phyloP scores from a whole-genome alignment of 108 stramenopile genomes.

The Seminavis robusta region DNA sequence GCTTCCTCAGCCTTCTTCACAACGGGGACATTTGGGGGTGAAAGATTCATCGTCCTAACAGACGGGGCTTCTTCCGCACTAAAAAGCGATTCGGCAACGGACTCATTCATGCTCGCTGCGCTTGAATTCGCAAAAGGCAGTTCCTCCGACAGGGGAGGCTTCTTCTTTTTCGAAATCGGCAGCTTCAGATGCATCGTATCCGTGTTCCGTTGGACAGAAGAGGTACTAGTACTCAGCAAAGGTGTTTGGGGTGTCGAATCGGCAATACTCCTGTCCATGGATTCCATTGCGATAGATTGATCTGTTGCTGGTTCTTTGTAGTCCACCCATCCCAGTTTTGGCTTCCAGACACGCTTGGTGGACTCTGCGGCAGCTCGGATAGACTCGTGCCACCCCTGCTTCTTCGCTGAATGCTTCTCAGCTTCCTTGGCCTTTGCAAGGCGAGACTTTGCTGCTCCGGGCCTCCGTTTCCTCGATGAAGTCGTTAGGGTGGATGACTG shows the following conservation, averaged over 20 bases:
- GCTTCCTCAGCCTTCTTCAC: no score
- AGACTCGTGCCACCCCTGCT: slow-evolving; percentile 71
- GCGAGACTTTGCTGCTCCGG: slow-evolving; percentile 60
- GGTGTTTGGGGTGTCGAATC: no score
- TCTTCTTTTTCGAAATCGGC: neutral
- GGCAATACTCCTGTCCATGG: no score
- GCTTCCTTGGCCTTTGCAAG: slow-evolving; percentile 44
- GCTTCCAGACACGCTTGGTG: slow-evolving; percentile 62
- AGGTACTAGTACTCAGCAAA: no score
- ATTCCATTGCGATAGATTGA: slow-evolving; percentile 1
- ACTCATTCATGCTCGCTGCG: no score
- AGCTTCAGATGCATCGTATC: neutral
- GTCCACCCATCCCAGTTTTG: slow-evolving; percentile 60
- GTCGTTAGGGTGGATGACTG: slow-evolving; percentile 29
- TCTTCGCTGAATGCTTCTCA: slow-evolving; percentile 10
- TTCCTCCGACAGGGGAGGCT: no score
- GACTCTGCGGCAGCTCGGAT: slow-evolving; percentile 56
- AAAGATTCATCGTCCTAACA: no score
- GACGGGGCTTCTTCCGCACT: neutral
- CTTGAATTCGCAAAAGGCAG: no score
- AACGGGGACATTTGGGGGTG: no score
- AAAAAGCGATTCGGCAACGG: no score
- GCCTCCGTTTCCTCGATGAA: slow-evolving; percentile 50
- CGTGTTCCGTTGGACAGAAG: no score
- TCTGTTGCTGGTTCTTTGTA: slow-evolving; percentile 38